Evolutionary conservation across 2,329 filamentous ascomycete species (phyloP).

Genomic region (Aspergillus aculeatinus): DNA sequence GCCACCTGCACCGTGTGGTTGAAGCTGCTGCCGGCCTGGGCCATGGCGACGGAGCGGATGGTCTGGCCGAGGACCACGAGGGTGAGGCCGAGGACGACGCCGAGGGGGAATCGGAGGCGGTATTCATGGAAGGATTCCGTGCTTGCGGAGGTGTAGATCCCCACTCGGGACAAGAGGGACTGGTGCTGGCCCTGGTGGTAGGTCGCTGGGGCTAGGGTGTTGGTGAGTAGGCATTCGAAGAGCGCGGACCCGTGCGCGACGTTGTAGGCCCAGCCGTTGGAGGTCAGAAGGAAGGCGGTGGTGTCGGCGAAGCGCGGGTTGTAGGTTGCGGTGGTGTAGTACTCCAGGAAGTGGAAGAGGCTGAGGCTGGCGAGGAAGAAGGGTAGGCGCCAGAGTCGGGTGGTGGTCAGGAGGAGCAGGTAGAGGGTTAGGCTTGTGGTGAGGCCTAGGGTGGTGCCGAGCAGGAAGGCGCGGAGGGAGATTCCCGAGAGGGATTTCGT

Average conservation of each 20-base stretch:
- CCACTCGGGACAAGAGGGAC: no score
- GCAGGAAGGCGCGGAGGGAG: conserved; percentile 45
- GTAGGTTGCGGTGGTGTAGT: conserved; percentile 80
- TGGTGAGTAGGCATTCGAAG: conserved; percentile 62
- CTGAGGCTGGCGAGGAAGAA: conserved; percentile 61
- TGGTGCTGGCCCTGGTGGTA: no score
- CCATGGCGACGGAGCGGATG: conserved; percentile 81
- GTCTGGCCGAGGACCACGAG: conserved; percentile 70
- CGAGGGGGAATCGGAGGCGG: conserved; percentile 21
- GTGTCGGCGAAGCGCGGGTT: conserved; percentile 74
- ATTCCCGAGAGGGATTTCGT: conserved; percentile 46
- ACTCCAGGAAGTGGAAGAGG: conserved; percentile 94
- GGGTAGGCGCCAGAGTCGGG: conserved; percentile 57
- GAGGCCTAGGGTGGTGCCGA: conserved; percentile 44
- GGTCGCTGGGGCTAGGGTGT: conserved; percentile 22
- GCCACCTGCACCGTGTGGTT: conserved; percentile 78
- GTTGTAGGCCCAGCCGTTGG: conserved; percentile 82
- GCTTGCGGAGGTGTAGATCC: background rate
- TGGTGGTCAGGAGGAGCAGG: conserved; percentile 12
- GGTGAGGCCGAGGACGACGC: conserved; percentile 58
- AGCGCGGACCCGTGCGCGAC: conserved; percentile 76
- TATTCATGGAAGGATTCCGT: conserved; percentile 47
- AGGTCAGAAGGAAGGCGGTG: conserved; percentile 76
- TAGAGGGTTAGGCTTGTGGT: conserved; percentile 30
- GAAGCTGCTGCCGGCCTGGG: conserved; percentile 84